Evolutionary conservation across 345 rosid genomes (phyloP).

Genomic region (Pugionium dolabratum): DNA sequence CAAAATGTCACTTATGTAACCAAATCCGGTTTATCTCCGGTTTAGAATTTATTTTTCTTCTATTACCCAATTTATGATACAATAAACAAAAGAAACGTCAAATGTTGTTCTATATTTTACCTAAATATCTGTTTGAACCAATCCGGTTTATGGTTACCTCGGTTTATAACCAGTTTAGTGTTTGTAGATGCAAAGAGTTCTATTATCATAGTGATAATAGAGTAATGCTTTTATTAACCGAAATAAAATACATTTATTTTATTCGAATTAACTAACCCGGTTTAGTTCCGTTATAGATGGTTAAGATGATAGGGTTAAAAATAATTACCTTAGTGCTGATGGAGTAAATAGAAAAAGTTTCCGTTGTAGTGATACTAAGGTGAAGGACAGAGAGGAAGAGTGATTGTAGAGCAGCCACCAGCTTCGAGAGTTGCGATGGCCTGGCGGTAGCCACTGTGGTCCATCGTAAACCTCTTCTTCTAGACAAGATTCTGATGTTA

Average conservation of each 20-base stretch:
- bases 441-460: conserved; percentile 15
- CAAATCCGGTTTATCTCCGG: conserved; percentile 11
- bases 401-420: conserved; percentile 61
- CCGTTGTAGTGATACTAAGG: conserved; percentile 62
- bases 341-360: conserved; percentile 63
- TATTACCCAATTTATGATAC: too few species aligned
- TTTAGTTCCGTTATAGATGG: neutral
- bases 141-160: too few species aligned
- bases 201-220: conserved; percentile 61
- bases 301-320: conserved; percentile 6
- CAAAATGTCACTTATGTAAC: conserved; percentile 3
- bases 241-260: too few species aligned
- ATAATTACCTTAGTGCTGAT: conserved; percentile 74
- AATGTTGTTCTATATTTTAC: too few species aligned
- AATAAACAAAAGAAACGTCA: too few species aligned
- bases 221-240: conserved; percentile 21
- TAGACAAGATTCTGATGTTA: conserved; percentile 67
- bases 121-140: too few species aligned
- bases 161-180: too few species aligned
- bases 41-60: neutral
- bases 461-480: conserved; percentile 47
- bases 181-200: neutral
- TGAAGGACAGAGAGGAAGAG: conserved; percentile 74
- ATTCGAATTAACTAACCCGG: neutral
- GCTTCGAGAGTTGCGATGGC: conserved; percentile 54